Percentiles rank a stretch among this genome's conserved stretches.
These are phyloP conservation scores for Malbranchea zuffiana DNA, from an alignment of 2,329 filamentous ascomycete genomes.

Conservation along the genomic window DNA sequence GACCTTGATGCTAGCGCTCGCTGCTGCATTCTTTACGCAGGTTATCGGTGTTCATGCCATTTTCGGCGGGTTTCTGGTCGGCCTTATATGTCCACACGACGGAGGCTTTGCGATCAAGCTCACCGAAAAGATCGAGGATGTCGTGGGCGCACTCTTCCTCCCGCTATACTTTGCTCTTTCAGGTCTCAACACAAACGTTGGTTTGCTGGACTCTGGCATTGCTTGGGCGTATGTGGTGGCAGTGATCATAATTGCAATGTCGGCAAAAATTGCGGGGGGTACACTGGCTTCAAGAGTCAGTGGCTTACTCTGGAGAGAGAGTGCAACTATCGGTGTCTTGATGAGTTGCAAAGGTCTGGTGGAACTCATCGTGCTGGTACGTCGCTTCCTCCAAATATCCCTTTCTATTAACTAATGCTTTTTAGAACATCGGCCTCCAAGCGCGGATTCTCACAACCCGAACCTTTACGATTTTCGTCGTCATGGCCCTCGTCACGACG, in stretches of 20 bases:
- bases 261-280: slow-evolving; percentile 74
- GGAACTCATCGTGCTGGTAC: slow-evolving; percentile 83
- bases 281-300: slow-evolving; percentile 64
- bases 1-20: slow-evolving; percentile 66
- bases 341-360: slow-evolving; percentile 98
- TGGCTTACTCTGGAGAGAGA: slow-evolving; percentile 81
- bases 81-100: slow-evolving; percentile 60
- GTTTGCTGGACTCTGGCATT: slow-evolving; percentile 66
- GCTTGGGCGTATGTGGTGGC: slow-evolving; percentile 86
- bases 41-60: slow-evolving; percentile 91
- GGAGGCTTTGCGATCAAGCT: slow-evolving; percentile 69
- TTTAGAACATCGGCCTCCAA: slow-evolving; percentile 66
- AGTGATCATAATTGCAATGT: slow-evolving; percentile 69
- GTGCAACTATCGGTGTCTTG: slow-evolving; percentile 71
- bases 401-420: slow-evolving; percentile 5
- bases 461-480: slow-evolving; percentile 88
- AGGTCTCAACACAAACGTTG: slow-evolving; percentile 77
- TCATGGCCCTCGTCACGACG: slow-evolving; percentile 84
- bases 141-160: slow-evolving; percentile 71
- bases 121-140: slow-evolving; percentile 87
- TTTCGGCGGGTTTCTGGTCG: slow-evolving; percentile 84
- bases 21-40: slow-evolving; percentile 75
- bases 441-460: slow-evolving; percentile 67
- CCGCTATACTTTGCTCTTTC: slow-evolving; percentile 91
- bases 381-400: slow-evolving; percentile 21